phyloP scores from a whole-genome alignment of 768 basidiomycete genomes.

The Clitopilus passeckerianus region DNA sequence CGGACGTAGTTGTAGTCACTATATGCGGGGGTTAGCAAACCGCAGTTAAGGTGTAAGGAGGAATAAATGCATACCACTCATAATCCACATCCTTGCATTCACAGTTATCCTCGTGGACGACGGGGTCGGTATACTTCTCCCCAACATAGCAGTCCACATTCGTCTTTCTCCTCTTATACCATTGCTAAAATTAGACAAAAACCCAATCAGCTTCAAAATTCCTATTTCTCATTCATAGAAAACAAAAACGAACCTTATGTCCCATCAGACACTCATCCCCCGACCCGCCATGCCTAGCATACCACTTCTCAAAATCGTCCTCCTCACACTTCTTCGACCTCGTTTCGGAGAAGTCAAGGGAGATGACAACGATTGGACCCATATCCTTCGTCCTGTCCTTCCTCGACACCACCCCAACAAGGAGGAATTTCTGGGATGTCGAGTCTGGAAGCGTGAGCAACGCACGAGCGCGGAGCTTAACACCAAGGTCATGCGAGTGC shows the following conservation, averaged over 20 bases:
- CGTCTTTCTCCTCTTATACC: slow-evolving; percentile 81
- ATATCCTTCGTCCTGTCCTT: slow-evolving; percentile 45
- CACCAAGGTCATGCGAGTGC: slow-evolving; percentile 64
- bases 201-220: not conserved
- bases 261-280: slow-evolving; percentile 85
- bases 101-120: slow-evolving; percentile 79
- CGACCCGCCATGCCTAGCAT: slow-evolving; percentile 54
- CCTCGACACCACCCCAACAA: slow-evolving; percentile 74
- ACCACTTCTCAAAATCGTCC: slow-evolving; percentile 84
- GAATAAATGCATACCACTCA: slow-evolving; percentile 66
- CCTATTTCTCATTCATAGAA: not conserved
- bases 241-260: slow-evolving; percentile 58
- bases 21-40: not conserved
- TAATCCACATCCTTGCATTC: slow-evolving; percentile 83
- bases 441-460: slow-evolving; percentile 93
- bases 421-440: slow-evolving; percentile 92
- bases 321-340: slow-evolving; percentile 63
- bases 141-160: slow-evolving; percentile 88
- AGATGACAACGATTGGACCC: slow-evolving; percentile 66
- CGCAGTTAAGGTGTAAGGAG: not conserved
- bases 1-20: slow-evolving; percentile 91
- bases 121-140: slow-evolving; percentile 84
- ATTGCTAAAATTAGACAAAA: slow-evolving; percentile 81
- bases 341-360: slow-evolving; percentile 78
- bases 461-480: slow-evolving; percentile 65